Conservation (phyloP, 2,329 filamentous ascomycete genomes). For the Furcasterigmium furcatum region DNA sequence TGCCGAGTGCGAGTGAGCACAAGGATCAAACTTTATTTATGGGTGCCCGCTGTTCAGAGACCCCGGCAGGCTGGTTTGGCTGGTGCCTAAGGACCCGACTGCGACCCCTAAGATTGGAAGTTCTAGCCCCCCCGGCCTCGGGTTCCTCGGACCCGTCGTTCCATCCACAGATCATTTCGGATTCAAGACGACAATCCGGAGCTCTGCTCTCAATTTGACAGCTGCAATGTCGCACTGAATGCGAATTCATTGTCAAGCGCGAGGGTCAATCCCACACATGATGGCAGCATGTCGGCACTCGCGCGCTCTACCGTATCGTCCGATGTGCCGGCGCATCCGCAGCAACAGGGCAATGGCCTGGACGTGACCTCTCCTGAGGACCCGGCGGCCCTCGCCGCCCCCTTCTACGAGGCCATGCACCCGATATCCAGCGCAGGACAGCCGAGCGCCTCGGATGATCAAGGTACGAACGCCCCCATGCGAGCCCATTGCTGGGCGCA, state of each 20-base stretch:
- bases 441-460: background rate
- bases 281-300: constrained; percentile 13
- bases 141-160: background rate
- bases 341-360: no score
- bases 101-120: background rate
- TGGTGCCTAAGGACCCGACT: no score
- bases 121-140: background rate
- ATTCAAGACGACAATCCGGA: no score
- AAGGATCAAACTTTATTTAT: no score
- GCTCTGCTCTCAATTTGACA: no score
- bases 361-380: no score
- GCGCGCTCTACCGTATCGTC: constrained; percentile 9
- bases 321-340: constrained; percentile 5
- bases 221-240: background rate
- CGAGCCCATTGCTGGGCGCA: no score
- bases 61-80: no score
- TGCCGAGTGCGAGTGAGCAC: no score
- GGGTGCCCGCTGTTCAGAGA: no score
- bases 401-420: background rate
- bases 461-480: background rate
- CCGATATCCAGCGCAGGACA: background rate
- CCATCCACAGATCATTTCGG: background rate
- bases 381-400: background rate
- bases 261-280: no score
- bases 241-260: background rate